Evolutionary conservation across 768 basidiomycete genomes (phyloP).

Genomic region (Trametes coccinea): DNA sequence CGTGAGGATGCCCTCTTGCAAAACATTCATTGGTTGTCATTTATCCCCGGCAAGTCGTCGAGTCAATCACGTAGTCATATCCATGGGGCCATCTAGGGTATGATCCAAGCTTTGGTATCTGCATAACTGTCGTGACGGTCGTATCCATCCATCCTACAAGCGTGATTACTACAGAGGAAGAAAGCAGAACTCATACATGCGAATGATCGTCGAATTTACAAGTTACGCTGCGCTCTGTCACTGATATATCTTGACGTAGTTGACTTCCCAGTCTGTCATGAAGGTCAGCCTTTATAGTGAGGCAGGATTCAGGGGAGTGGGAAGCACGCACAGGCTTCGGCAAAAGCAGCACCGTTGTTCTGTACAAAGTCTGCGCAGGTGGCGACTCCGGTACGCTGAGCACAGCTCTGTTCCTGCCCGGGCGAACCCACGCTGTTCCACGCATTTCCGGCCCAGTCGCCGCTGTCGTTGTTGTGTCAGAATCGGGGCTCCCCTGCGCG

Average conservation of each 20-base stretch:
- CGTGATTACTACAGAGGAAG: no score
- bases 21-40: not conserved
- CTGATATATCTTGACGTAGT: constrained; percentile 73
- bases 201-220: no score
- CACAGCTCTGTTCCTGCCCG: constrained; percentile 86
- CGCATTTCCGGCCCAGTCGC: constrained; percentile 85
- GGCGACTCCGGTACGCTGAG: constrained; percentile 75
- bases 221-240: constrained; percentile 1
- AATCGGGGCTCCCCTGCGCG: not conserved
- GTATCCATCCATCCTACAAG: no score
- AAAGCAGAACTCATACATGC: no score
- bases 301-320: constrained; percentile 3
- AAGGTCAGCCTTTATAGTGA: constrained; percentile 7
- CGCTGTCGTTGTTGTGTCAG: constrained; percentile 43
- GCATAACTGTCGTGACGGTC: no score
- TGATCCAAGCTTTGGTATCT: no score
- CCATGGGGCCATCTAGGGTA: no score
- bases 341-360: constrained; percentile 67
- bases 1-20: not conserved
- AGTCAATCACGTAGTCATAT: no score
- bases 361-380: constrained; percentile 80
- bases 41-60: no score
- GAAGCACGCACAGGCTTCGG: constrained; percentile 70
- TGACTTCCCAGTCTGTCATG: constrained; percentile 78
- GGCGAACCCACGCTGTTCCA: constrained; percentile 75